Evolutionary conservation across 176 grass and related monocot genomes (phyloP), one percentile per base, ranked within the genome.

Genomic region (Oryza longistaminata): DNA sequence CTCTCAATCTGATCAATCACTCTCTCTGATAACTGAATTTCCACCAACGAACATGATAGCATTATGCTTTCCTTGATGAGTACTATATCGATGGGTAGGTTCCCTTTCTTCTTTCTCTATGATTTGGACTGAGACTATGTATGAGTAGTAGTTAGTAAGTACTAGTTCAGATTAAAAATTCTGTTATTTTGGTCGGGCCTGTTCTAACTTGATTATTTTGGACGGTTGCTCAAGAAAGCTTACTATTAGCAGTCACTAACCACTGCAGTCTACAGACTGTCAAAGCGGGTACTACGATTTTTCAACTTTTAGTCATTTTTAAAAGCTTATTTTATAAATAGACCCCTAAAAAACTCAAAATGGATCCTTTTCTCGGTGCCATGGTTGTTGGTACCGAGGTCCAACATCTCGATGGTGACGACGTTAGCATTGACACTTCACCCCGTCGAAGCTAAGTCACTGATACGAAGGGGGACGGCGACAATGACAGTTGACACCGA

Each of bases 241-340:
- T 60, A 33, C 68, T 68, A n/a, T n/a, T 73, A 52, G 29, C 81
- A 67, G 26, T 66, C 16, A 68, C 29, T 33, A 90, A 70, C 73
- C 73, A 67, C 73, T 45, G 9, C 68, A 25, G 74, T 49, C 60
- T 17, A 48, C 46, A 11, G 19, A 44, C 45, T 60, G 88, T 86
- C 74, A 82, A 86, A 48, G 12, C 50, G 46, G n/a, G 67, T 62
- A 48, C 71, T 64, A 31, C 13, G 6, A 6, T 37, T 37, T 37
- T 37, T 37, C 5, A 37, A 37, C 5, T 37, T 37, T 37, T 37
- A 37, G 35, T 37, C 4, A 31, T 37, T 37, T 37, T 6, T 37
- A 6, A 37, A 37, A 37, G 6, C 4, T 37, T 37, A 37, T 37
- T 37, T 37, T 37, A 37, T 37, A 37, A 37, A 37, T 37, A 37